Conservation (phyloP, 805 yeast species). For the Candida koratica region DNA sequence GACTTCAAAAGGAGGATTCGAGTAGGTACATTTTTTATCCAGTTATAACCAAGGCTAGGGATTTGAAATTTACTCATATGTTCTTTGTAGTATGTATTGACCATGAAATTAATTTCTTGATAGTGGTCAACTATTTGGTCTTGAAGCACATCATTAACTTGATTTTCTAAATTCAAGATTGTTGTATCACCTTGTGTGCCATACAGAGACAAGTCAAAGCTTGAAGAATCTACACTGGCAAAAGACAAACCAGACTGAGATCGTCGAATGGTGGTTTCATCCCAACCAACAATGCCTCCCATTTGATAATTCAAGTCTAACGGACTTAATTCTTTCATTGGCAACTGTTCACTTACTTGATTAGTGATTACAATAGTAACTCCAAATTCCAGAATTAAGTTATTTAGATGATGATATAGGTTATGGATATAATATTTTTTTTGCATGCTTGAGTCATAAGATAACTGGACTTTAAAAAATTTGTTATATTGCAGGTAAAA, state of each 20-base stretch:
- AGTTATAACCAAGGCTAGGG: constrained; percentile 33
- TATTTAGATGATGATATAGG: constrained; percentile 46
- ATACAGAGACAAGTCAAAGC: constrained; percentile 3
- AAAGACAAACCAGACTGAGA: constrained; percentile 11
- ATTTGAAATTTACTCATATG: constrained; percentile 1
- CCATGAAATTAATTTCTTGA: background rate
- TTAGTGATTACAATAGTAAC: constrained; percentile 70
- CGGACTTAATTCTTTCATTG: constrained; percentile 21
- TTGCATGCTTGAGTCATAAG: constrained; percentile 30
- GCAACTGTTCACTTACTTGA: constrained; percentile 69
- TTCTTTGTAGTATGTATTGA: background rate
- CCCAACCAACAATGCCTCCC: constrained; percentile 79
- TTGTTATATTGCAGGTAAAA: constrained; percentile 20
- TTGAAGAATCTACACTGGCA: constrained; percentile 5
- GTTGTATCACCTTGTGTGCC: background rate
- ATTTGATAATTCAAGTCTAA: constrained; percentile 58
- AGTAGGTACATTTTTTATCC: constrained; percentile 26
- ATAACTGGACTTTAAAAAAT: constrained; percentile 20
- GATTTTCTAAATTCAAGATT: constrained; percentile 1
- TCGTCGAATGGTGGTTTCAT: constrained; percentile 31
- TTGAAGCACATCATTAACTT: background rate
- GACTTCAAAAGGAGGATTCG: constrained; percentile 27
- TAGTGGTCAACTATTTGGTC: background rate
- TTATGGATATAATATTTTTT: constrained; percentile 41
- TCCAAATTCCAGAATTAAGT: constrained; percentile 43